Conservation (phyloP, 108 stramenopile genomes). For the Thalassiosira profunda region DNA sequence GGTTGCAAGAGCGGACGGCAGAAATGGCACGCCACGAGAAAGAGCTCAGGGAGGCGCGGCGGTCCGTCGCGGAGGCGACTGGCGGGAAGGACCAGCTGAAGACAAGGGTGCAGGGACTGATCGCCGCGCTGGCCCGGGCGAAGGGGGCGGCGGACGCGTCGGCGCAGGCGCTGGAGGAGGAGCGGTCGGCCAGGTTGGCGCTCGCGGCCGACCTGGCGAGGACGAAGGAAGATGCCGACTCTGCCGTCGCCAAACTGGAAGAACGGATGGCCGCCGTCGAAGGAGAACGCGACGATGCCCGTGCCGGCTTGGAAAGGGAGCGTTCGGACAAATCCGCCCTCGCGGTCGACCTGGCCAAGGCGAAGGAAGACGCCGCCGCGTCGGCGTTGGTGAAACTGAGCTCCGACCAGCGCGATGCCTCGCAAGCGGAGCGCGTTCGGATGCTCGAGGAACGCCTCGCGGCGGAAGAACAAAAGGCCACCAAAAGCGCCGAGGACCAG, state of each 20-base stretch:
- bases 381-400: background rate
- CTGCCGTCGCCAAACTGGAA: background rate
- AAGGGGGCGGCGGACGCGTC: background rate
- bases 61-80: background rate
- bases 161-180: constrained; percentile 1
- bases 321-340: background rate
- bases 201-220: background rate
- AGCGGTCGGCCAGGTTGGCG: background rate
- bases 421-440: constrained; percentile 2
- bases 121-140: background rate
- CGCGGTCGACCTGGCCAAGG: background rate
- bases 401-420: background rate
- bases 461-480: background rate
- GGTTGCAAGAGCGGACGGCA: too few species aligned
- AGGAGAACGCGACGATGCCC: background rate
- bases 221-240: background rate
- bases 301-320: background rate
- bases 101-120: background rate
- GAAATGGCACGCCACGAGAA: too few species aligned
- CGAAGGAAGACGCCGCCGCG: background rate
- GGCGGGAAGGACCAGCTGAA: background rate
- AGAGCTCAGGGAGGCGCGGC: too few species aligned
- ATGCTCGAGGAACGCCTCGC: background rate
- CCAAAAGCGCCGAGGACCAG: background rate
- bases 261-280: background rate